Evolutionary conservation across 352 stramenopile species (phyloP).

Genomic region (Phytophthora boehmeriae): DNA sequence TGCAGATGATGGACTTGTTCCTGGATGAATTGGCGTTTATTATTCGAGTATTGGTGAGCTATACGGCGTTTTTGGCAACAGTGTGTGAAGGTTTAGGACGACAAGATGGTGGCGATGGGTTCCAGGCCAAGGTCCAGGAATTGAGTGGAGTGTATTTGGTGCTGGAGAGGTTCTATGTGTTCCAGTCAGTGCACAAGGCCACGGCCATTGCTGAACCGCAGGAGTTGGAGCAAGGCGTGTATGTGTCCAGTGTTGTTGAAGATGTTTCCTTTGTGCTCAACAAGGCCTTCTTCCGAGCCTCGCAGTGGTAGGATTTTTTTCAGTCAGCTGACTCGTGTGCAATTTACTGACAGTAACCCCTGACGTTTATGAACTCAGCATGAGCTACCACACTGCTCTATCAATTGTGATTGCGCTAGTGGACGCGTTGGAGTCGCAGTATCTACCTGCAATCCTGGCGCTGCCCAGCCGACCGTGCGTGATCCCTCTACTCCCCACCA

Average conservation of each 20-base stretch:
- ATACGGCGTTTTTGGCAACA: constrained; percentile 57
- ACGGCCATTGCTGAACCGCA: constrained; percentile 82
- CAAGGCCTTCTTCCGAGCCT: constrained; percentile 79
- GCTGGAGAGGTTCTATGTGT: constrained; percentile 86
- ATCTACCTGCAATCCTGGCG: constrained; percentile 74
- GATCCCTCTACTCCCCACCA: constrained; percentile 44
- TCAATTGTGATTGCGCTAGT: constrained; percentile 85
- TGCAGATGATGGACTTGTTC: constrained; percentile 89
- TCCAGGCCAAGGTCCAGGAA: constrained; percentile 73
- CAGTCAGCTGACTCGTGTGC: background rate
- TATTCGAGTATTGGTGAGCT: constrained; percentile 74
- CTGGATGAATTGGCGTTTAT: constrained; percentile 84
- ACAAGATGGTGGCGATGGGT: constrained; percentile 34
- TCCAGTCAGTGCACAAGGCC: constrained; percentile 86
- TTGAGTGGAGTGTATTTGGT: constrained; percentile 82
- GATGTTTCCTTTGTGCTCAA: constrained; percentile 87
- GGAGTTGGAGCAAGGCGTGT: constrained; percentile 67
- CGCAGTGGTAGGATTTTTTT: constrained; percentile 63
- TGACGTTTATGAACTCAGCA: constrained; percentile 36
- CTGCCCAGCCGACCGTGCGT: constrained; percentile 65
- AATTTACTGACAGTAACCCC: constrained; percentile 13
- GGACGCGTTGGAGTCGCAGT: constrained; percentile 83
- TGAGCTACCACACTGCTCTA: constrained; percentile 83
- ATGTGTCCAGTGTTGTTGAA: constrained; percentile 82
- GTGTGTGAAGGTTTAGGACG: constrained; percentile 56